Evolutionary conservation across 2,329 filamentous ascomycete genomes (phyloP).

Genomic region (Cyclaneusma minus): DNA sequence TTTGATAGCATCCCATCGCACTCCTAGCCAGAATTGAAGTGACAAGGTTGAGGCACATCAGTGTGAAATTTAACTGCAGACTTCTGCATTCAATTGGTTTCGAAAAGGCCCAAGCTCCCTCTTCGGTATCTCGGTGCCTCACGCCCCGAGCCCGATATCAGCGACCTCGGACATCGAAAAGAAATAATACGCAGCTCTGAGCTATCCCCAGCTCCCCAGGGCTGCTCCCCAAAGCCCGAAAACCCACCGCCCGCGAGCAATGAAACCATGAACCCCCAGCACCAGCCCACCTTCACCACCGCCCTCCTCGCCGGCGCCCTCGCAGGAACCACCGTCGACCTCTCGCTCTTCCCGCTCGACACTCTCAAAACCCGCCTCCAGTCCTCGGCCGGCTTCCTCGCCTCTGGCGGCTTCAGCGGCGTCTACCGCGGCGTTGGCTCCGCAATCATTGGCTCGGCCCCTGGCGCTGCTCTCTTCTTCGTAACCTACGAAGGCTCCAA

Average conservation of each 20-base stretch:
- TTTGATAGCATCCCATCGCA: too few relatives aligned
- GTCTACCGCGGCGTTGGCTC: slow-evolving; percentile 89
- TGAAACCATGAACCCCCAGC: slow-evolving; percentile 9
- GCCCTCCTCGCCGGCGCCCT: slow-evolving; percentile 69
- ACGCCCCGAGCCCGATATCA: too few relatives aligned
- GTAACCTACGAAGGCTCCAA: slow-evolving; percentile 79
- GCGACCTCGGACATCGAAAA: too few relatives aligned
- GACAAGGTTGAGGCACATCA: too few relatives aligned
- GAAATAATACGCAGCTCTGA: too few relatives aligned
- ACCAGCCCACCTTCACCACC: slow-evolving; percentile 34
- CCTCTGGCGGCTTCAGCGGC: slow-evolving; percentile 74
- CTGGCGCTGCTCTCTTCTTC: slow-evolving; percentile 94
- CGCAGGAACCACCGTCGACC: slow-evolving; percentile 90
- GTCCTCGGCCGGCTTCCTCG: slow-evolving; percentile 60
- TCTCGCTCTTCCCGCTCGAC: slow-evolving; percentile 94
- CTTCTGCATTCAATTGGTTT: too few relatives aligned
- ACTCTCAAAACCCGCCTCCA: slow-evolving; percentile 97
- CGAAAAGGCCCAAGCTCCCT: too few relatives aligned
- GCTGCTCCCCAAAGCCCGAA: slow-evolving; percentile 1
- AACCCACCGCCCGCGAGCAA: too few relatives aligned
- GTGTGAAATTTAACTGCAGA: too few relatives aligned
- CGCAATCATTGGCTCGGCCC: slow-evolving; percentile 79
- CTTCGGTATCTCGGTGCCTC: too few relatives aligned
- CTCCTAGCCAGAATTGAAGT: too few relatives aligned
- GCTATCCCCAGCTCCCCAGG: slow-evolving; percentile 3